Base-by-base conservation (phyloP, 768 basidiomycete genomes). In the Suillus placidus region DNA sequence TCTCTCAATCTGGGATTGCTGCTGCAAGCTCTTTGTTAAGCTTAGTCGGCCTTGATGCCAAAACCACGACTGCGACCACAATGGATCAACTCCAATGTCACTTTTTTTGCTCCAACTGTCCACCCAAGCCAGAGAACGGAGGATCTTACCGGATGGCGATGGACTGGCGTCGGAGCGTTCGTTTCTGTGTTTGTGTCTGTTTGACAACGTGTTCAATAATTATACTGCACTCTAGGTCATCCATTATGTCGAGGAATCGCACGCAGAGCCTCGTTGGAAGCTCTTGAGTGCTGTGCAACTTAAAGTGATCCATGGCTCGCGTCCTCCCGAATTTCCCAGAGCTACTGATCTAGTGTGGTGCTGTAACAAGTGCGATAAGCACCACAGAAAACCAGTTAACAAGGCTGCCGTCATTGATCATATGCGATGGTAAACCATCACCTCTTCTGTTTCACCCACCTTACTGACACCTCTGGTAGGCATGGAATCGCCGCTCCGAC, bases 281-380 rank as follows among this genome's bases (percentile, higher is more conserved):
- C 45, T 62, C 32, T 32, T 60, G 54, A 57, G 13, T 38, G 61
- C 52, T 62, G 54, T 2, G 30, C 61, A 62, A 60, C 61, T 62
- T 30, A 4, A 35, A 45, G 32, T 16, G 16, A 20, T 62, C 20
- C n/a, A 6, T 4, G 35, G 23, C 35, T 1, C 23, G 13, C 6
- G 7, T 49, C 13, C 23, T 26, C 23, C 23, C 3, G 23, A 61
- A 61, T 34, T n/a, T 23, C 61, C 61, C 18, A 20, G n/a, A 7
- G 49, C 20, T 30, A 6, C n/a, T 55, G 32, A n/a, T 20, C 18
- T 1, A 23, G 54, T 38, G 37, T 62, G 61, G 52, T 58, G 7
- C 13, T 62, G 54, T 60, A 62, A 58, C 37, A 16, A 23, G 34
- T 62, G 61, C 14, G 34, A 34, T 20, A 30, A 1, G 23, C 61